Conservation (phyloP, 2,329 filamentous ascomycete genomes). For the Piedraia hortae region DNA sequence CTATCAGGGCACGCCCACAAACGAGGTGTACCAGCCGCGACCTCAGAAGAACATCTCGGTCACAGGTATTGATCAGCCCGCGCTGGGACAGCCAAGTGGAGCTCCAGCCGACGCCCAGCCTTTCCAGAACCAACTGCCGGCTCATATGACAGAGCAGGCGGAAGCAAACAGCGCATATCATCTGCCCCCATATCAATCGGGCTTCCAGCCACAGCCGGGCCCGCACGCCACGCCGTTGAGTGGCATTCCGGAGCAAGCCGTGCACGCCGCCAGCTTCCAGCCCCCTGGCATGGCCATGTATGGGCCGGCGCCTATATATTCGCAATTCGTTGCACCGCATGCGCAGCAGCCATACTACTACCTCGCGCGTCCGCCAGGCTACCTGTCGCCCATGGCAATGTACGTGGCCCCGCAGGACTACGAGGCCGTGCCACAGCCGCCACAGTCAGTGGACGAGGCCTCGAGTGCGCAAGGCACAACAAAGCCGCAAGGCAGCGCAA, state of each 20-base stretch:
- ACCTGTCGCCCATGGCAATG: conserved; percentile 8
- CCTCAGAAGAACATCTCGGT: conserved; percentile 88
- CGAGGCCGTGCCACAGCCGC: conserved; percentile 6
- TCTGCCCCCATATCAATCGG: conserved; percentile 20
- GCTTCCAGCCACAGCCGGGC: conserved; percentile 38
- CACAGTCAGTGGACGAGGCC: neutral
- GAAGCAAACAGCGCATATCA: conserved; percentile 21
- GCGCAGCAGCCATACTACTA: conserved; percentile 33
- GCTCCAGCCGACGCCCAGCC: conserved; percentile 36
- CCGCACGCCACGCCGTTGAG: conserved; percentile 60
- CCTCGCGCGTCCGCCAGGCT: conserved; percentile 32
- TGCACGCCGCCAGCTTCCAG: conserved; percentile 76
- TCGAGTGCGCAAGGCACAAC: conserved; percentile 4
- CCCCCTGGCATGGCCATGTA: conserved; percentile 25
- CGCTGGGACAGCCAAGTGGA: conserved; percentile 25
- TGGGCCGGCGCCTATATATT: conserved; percentile 26
- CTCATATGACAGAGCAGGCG: conserved; percentile 33
- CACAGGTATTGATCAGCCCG: conserved; percentile 70
- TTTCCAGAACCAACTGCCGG: conserved; percentile 83
- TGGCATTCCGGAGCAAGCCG: conserved; percentile 75
- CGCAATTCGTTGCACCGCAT: conserved; percentile 24
- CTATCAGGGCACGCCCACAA: conserved; percentile 32
- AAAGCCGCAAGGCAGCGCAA: conserved; percentile 2
- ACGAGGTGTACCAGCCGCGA: conserved; percentile 76
- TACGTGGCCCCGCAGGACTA: conserved; percentile 10